phyloP scores from a whole-genome alignment of 192 early-diverging fungal species.

The Paraglomus brasilianum region DNA sequence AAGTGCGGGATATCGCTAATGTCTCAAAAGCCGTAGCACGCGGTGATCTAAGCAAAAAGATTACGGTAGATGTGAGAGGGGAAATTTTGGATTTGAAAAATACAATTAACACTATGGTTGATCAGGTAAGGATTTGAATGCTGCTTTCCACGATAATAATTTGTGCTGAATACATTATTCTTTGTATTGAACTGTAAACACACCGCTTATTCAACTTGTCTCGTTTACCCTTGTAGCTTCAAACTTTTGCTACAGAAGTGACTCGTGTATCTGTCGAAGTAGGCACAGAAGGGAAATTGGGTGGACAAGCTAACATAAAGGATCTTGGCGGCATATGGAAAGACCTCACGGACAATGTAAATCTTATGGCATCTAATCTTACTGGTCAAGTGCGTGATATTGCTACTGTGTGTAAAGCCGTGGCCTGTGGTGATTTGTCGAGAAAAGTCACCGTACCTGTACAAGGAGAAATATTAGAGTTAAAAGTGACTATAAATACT shows the following conservation, averaged over 20 bases:
- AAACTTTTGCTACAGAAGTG: slow-evolving; percentile 61
- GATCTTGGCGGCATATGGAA: slow-evolving; percentile 65
- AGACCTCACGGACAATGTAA: slow-evolving; percentile 61
- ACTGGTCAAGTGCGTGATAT: slow-evolving; percentile 62
- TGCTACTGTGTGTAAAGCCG: slow-evolving; percentile 56
- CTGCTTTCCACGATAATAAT: too few relatives aligned
- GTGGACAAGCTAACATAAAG: slow-evolving; percentile 60
- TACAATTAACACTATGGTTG: slow-evolving; percentile 66
- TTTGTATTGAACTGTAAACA: too few relatives aligned
- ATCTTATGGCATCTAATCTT: slow-evolving; percentile 60
- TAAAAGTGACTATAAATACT: slow-evolving; percentile 53
- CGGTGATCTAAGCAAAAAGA: slow-evolving; percentile 58
- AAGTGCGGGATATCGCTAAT: slow-evolving; percentile 62
- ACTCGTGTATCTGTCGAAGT: slow-evolving; percentile 66
- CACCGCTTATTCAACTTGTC: too few relatives aligned
- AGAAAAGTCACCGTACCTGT: slow-evolving; percentile 48
- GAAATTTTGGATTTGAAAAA: slow-evolving; percentile 67
- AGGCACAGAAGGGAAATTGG: slow-evolving; percentile 66
- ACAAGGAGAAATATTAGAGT: slow-evolving; percentile 53
- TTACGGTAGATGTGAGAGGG: slow-evolving; percentile 56
- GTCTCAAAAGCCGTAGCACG: slow-evolving; percentile 62
- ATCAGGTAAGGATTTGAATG: slow-evolving; percentile 41
- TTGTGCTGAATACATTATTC: too few relatives aligned
- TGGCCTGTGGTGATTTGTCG: slow-evolving; percentile 55
- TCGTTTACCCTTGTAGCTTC: too few relatives aligned